Evolutionary conservation across 2,329 filamentous ascomycete species (phyloP), one percentile per base, ranked within the genome.

Genomic region (Microsporum canis): DNA sequence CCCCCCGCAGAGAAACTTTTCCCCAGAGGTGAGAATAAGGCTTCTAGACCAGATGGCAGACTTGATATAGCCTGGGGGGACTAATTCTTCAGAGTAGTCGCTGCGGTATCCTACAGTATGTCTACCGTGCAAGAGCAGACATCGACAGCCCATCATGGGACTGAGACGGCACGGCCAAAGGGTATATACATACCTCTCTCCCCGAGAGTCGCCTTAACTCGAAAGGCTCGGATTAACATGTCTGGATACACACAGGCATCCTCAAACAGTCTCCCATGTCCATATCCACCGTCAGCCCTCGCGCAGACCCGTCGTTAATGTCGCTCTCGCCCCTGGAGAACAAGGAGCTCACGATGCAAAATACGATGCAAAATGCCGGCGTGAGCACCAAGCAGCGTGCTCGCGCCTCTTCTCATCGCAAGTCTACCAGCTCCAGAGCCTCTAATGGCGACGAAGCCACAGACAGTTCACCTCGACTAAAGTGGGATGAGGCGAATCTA

Each of bases 401-500:
- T 36, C 57, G 57, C n/a, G 81, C 83, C 6, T 65, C 71, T 3
- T 88, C 86, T n/a, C 87, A 90, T 60, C 86, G 89, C 58, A 87
- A 86, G 66, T 91, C 88, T 0, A 75, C 75, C 63, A 76, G 74
- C 62, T 76, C 76, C 63, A 55, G 8, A 12, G 75, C 68, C 62
- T 64, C 66, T 57, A 77, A 78, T 61, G 75, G 79, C 63, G 78
- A 82, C 47, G 73, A 79, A 17, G 82, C 84, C 58, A 10, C 29
- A 8, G 81, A 84, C 57, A 80, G 79, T 61, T 86, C 83, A 62
- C 87, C 88, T 65, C 86, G 91, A 64, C 81, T 99, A 67, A 96
- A 96, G 78, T 99, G 94, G 94, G 94, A 99, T 74, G 94, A 99
- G 78, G 94, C 89, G 53, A 99, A 99, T 72, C 82, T 99, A 36